Base-by-base conservation (phyloP, 2,329 filamentous ascomycete genomes). In the Ophiostoma sp. region DNA sequence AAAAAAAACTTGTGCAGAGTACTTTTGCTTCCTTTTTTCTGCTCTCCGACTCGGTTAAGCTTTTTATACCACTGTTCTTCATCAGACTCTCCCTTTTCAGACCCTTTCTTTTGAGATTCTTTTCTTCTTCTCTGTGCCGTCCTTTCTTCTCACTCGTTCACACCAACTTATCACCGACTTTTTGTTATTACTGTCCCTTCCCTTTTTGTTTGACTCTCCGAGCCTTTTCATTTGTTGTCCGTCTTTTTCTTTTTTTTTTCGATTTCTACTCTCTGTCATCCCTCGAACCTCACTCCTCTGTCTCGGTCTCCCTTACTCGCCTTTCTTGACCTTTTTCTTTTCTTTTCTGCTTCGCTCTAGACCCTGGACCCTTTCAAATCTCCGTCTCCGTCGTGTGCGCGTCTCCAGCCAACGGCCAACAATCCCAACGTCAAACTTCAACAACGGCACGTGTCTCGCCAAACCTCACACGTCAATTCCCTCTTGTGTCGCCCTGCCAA, bases 401-500 rank as follows among this genome's bases (percentile, higher is more conserved):
- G 42, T 68, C 61, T 45, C 22, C 39, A 28, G 59, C 59, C 61
- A 45, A 45, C 61, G 36, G 36, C 61, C 22, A 28, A 11, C 36
- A 42, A 55, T n/a, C n/a, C n/a, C n/a, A n/a, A 8, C 22, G 15
- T 11, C 50, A 55, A 52, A 28, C 36, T 45, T 66, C 61, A 45
- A 45, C 61, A 66, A 66, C 61, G 36, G 22, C 61, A 22, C 36
- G 61, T 66, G 61, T 45, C 61, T 42, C 8, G n/a, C 2, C 22
- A 22, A 2, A 22, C 22, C 50, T 52, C n/a, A n/a, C 50, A 25
- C n/a, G n/a, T 63, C 33, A 9, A 9, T 25, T 12, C 11, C 36
- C 36, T 55, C 50, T 55, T 42, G 61, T 66, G 61, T 66, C 36
- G 61, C 22, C 61, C 12, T 66, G 61, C 12, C 36, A 42, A 45